phyloP scores from a whole-genome alignment of 139 green algal species.

The Tetraselmis chui region DNA sequence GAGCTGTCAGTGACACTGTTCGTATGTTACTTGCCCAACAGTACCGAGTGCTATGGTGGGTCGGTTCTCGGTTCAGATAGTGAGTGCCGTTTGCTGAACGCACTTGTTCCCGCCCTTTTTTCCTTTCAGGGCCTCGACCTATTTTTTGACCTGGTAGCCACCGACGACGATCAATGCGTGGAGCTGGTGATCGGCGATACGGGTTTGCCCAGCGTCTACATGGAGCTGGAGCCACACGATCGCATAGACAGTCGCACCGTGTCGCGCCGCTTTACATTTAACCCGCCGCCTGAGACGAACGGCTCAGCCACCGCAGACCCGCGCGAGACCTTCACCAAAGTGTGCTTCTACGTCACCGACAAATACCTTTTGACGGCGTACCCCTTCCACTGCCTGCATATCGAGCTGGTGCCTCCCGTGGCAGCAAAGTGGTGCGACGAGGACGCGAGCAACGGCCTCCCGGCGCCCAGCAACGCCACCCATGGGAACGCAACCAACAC shows the following conservation, averaged over 20 bases:
- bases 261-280: neutral
- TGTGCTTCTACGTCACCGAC: slow-evolving; percentile 26
- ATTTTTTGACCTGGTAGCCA: slow-evolving; percentile 4
- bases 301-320: neutral
- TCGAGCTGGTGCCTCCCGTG: slow-evolving; percentile 1
- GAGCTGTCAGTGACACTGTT: no score
- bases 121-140: slow-evolving; percentile 5
- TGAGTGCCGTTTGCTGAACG: no score
- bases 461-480: neutral
- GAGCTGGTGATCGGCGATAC: slow-evolving; percentile 7
- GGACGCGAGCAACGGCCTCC: neutral
- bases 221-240: neutral
- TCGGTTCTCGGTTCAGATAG: no score
- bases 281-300: neutral
- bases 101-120: no score
- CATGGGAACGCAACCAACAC: neutral
- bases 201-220: neutral
- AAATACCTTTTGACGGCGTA: slow-evolving; percentile 21
- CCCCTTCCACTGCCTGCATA: slow-evolving; percentile 23
- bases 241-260: neutral
- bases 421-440: slow-evolving; percentile 14
- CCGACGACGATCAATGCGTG: slow-evolving; percentile 7
- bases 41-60: no score
- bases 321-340: slow-evolving; percentile 5
- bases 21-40: no score